Evolutionary conservation across 148 eudicot species (phyloP).

Genomic region (Selenicereus undatus): DNA sequence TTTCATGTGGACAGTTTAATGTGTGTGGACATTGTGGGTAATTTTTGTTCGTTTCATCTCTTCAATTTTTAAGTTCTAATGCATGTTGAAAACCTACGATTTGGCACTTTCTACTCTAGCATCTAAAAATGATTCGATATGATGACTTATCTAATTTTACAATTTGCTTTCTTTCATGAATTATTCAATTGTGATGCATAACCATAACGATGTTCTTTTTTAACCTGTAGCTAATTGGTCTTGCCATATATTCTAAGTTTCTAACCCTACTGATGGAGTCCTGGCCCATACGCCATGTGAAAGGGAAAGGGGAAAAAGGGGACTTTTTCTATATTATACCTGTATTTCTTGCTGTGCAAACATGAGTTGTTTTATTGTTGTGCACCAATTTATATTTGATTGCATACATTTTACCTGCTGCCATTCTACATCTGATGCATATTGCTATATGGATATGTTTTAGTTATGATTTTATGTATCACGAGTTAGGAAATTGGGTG

Average conservation of each 20-base stretch:
- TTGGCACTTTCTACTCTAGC: no score
- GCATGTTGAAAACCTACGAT: no score
- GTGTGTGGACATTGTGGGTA: no score
- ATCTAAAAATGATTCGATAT: no score
- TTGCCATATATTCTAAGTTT: not conserved
- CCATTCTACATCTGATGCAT: not conserved
- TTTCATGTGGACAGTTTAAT: no score
- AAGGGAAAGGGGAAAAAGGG: not conserved
- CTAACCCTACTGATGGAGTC: not conserved
- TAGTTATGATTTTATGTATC: not conserved
- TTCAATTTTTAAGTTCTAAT: no score
- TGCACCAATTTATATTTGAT: not conserved
- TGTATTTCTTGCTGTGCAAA: not conserved
- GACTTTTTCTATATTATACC: no score
- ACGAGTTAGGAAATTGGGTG: not conserved
- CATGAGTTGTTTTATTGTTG: not conserved
- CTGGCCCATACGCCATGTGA: not conserved
- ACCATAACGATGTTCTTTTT: not conserved
- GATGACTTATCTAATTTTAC: no score
- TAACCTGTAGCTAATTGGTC: not conserved
- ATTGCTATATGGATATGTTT: not conserved
- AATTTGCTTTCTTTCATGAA: no score
- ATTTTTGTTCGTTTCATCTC: no score
- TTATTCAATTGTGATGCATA: not conserved
- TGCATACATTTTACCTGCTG: not conserved